Evolutionary conservation across 345 rosid species (phyloP).

Genomic region (Salix caprea): DNA sequence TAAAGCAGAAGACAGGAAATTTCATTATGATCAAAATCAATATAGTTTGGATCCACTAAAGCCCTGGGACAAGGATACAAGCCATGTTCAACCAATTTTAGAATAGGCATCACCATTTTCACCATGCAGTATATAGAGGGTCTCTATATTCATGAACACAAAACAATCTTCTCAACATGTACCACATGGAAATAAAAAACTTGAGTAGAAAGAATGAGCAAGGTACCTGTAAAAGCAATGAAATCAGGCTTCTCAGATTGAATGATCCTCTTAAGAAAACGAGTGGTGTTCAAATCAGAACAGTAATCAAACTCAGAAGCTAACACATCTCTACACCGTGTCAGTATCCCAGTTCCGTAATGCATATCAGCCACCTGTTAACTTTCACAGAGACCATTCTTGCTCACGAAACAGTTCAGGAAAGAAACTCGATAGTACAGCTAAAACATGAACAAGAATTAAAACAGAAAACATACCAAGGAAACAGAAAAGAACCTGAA

Average conservation of each 20-base stretch:
- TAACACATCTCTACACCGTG: conserved; percentile 74
- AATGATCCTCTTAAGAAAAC: conserved; percentile 62
- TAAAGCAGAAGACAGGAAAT: too few relatives aligned
- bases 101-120: too few relatives aligned
- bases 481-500: conserved; percentile 45
- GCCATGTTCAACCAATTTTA: too few relatives aligned
- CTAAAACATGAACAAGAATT: too few relatives aligned
- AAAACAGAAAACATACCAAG: background rate
- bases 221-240: conserved; percentile 72
- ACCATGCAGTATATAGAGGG: too few relatives aligned
- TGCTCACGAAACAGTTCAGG: background rate
- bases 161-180: too few relatives aligned
- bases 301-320: conserved; percentile 49
- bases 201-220: background rate
- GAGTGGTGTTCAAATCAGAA: conserved; percentile 83
- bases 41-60: too few relatives aligned
- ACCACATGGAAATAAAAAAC: too few relatives aligned
- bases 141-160: too few relatives aligned
- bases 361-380: conserved; percentile 91
- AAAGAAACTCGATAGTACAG: background rate
- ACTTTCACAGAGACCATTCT: background rate
- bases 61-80: too few relatives aligned
- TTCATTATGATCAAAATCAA: too few relatives aligned
- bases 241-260: conserved; percentile 78
- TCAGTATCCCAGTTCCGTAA: conserved; percentile 61